A percentile compares a stretch with the other conserved stretches of the same genome.
phyloP scores from a whole-genome alignment of 139 green algal genomes.

The Chlorella sp. region DNA sequence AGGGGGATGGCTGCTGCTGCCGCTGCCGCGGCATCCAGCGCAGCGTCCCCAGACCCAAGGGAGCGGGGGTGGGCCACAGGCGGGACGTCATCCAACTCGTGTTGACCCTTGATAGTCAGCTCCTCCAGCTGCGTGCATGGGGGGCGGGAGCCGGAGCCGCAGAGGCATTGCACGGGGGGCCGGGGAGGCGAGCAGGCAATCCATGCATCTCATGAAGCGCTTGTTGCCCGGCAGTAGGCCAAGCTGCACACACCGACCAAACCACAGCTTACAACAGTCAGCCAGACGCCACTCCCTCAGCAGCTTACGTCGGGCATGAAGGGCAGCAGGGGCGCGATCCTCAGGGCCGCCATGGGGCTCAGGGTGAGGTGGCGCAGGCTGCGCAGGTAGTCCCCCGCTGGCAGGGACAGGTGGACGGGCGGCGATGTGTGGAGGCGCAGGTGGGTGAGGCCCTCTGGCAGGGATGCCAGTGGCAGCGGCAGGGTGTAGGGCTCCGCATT shows the following conservation, averaged over 20 bases:
- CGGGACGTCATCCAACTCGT: not conserved
- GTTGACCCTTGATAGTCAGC: not conserved
- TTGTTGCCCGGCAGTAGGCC: not conserved
- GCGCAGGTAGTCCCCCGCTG: not conserved
- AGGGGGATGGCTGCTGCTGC: not conserved
- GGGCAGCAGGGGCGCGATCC: not conserved
- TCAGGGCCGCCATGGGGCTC: not conserved
- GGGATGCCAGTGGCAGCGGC: not conserved
- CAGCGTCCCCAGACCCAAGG: not conserved
- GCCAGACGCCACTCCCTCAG: too few species aligned
- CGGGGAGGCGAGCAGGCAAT: not conserved
- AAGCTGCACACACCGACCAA: too few species aligned
- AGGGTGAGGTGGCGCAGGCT: not conserved
- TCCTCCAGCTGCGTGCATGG: not conserved
- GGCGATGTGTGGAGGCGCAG: not conserved
- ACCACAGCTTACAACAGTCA: too few species aligned
- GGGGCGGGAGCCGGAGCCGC: not conserved
- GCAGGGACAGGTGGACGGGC: not conserved
- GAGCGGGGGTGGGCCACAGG: not conserved
- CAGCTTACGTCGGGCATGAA: not conserved
- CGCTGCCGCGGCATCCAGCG: not conserved
- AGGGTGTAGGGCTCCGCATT: not conserved
- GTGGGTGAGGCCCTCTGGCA: not conserved
- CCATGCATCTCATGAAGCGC: not conserved
- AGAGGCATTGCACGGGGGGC: not conserved